phyloP scores from a whole-genome alignment of 805 yeast species.

The Pachysolen tannophilus region DNA sequence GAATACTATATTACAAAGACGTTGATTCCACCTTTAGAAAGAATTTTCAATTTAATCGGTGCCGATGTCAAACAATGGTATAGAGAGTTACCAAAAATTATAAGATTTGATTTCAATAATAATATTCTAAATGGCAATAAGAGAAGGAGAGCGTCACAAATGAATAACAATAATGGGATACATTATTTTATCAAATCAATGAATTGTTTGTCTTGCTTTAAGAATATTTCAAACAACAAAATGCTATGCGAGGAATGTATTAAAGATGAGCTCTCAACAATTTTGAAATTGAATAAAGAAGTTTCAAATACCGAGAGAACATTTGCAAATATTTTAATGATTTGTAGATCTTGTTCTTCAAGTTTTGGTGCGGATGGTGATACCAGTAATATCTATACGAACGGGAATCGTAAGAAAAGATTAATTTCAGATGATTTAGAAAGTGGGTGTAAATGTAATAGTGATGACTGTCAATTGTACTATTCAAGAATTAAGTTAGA shows the following conservation, averaged over 20 bases:
- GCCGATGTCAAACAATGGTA: constrained; percentile 78
- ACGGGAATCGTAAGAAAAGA: constrained; percentile 4
- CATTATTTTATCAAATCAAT: constrained; percentile 16
- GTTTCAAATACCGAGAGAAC: constrained; percentile 20
- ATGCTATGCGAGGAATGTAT: constrained; percentile 30
- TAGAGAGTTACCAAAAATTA: constrained; percentile 46
- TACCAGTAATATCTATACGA: constrained; percentile 12
- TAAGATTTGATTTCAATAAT: constrained; percentile 2
- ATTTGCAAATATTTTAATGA: constrained; percentile 18
- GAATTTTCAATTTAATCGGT: constrained; percentile 77
- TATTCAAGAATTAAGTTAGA: constrained; percentile 41
- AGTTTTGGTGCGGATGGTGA: constrained; percentile 9
- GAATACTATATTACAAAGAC: constrained; percentile 83
- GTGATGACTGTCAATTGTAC: constrained; percentile 59
- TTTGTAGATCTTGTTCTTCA: constrained; percentile 31
- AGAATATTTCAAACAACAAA: no score
- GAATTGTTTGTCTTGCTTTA: constrained; percentile 22
- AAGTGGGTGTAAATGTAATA: constrained; percentile 36
- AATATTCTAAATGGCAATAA: neutral
- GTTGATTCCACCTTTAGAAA: constrained; percentile 81
- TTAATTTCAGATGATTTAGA: constrained; percentile 17
- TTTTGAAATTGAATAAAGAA: constrained; percentile 22
- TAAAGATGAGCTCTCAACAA: constrained; percentile 26
- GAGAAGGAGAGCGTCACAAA: constrained; percentile 8
- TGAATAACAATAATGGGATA: constrained; percentile 8